A percentile compares a stretch with the other conserved stretches of the same genome.
These are phyloP conservation scores for Aspergillus tubingensis DNA, from an alignment of 2,329 filamentous ascomycete species.

Conservation along the genomic window DNA sequence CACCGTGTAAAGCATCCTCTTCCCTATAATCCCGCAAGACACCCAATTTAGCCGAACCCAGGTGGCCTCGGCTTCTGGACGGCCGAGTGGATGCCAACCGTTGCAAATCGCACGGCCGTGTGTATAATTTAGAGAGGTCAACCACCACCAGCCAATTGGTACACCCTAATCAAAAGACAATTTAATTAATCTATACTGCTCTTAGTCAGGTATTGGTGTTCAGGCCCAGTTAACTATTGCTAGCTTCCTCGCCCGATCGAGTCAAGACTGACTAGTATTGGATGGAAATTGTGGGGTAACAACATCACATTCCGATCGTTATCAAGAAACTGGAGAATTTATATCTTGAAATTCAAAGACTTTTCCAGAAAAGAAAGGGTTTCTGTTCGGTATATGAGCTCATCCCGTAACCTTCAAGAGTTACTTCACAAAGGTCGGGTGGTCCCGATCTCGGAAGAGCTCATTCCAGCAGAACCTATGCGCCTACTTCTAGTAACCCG, in stretches of 20 bases:
- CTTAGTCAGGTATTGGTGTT: background rate
- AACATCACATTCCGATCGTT: background rate
- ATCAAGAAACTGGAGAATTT: background rate
- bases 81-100: background rate
- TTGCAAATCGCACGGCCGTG: background rate
- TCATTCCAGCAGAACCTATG: background rate
- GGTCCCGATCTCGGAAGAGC: background rate
- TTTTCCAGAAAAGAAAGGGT: background rate
- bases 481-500: background rate
- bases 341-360: no score
- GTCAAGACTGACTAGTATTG: background rate
- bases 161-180: background rate
- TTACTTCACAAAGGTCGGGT: background rate
- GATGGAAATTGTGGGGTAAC: background rate
- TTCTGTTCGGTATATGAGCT: background rate
- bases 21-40: background rate
- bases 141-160: background rate
- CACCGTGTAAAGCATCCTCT: background rate
- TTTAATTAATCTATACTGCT: background rate
- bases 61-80: background rate
- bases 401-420: background rate
- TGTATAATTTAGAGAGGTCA: background rate
- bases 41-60: slow-evolving; percentile 1
- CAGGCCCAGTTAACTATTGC: no score
- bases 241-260: background rate